phyloP scores from a whole-genome alignment of 768 basidiomycete genomes.

The Xanthoconium purpureum region DNA sequence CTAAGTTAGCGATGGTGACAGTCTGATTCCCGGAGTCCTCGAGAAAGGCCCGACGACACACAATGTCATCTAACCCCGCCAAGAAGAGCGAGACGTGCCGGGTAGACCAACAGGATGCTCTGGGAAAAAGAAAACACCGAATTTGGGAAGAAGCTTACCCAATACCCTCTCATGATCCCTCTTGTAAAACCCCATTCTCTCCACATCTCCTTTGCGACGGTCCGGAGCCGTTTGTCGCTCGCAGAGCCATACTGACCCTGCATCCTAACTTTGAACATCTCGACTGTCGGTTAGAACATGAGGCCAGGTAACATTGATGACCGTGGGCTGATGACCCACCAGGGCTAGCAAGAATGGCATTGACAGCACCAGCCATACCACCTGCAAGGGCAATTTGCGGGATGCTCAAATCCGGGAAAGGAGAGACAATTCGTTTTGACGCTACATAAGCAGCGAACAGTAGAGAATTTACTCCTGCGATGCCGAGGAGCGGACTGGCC shows the following conservation, averaged over 20 bases:
- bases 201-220: slow-evolving; percentile 82
- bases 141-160: slow-evolving; percentile 49
- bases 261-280: slow-evolving; percentile 99
- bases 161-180: slow-evolving; percentile 96
- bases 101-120: neutral
- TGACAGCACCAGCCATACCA: slow-evolving; percentile 87
- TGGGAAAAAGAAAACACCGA: neutral
- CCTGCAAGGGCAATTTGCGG: slow-evolving; percentile 82
- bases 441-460: slow-evolving; percentile 89
- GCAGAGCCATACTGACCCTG: slow-evolving; percentile 89
- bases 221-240: slow-evolving; percentile 73
- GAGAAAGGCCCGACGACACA: neutral
- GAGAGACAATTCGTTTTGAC: slow-evolving; percentile 80
- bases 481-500: slow-evolving; percentile 86
- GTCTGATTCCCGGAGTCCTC: neutral
- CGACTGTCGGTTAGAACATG: slow-evolving; percentile 47
- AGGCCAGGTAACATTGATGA: neutral
- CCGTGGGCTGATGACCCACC: slow-evolving; percentile 40
- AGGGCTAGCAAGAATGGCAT: slow-evolving; percentile 88
- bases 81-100: neutral
- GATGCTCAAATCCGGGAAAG: slow-evolving; percentile 81
- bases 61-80: too few species aligned
- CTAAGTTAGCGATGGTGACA: neutral
- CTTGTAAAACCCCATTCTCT: slow-evolving; percentile 76
- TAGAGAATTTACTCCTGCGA: slow-evolving; percentile 94